These are phyloP conservation scores for Trapa bicornis DNA, from an alignment of 345 rosid species.

Conservation along the genomic window DNA sequence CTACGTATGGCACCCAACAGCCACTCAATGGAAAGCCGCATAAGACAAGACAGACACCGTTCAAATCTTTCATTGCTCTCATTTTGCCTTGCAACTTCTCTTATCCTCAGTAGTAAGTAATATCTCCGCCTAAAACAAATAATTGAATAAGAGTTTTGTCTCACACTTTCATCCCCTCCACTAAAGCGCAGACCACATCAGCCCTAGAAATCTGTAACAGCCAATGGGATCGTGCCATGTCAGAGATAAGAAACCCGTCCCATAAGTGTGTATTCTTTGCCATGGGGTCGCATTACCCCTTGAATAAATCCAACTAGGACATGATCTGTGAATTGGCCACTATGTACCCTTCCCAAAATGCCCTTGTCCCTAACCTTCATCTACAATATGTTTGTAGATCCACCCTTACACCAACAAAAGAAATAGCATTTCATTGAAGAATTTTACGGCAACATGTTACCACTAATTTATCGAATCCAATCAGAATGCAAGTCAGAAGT, in stretches of 20 bases:
- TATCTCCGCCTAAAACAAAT: slow-evolving; percentile 11
- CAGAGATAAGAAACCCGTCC: slow-evolving; percentile 13
- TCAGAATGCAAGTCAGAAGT: no score
- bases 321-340: background rate
- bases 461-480: no score
- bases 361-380: background rate
- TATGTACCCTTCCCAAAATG: background rate
- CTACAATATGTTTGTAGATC: no score
- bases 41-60: slow-evolving; percentile 7
- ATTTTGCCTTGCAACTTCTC: background rate
- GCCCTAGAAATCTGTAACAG: slow-evolving; percentile 18
- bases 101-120: background rate
- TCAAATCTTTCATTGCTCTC: background rate
- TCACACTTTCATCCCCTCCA: background rate
- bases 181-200: slow-evolving; percentile 24
- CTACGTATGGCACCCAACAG: slow-evolving; percentile 33
- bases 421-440: no score
- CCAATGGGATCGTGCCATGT: slow-evolving; percentile 28
- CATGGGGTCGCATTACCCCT: background rate
- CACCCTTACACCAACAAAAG: no score
- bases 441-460: no score
- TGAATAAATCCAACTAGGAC: background rate
- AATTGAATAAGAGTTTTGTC: background rate
- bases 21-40: slow-evolving; percentile 32
- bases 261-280: background rate